phyloP scores from a whole-genome alignment of 768 basidiomycete species.

The Auriculariales sp. region DNA sequence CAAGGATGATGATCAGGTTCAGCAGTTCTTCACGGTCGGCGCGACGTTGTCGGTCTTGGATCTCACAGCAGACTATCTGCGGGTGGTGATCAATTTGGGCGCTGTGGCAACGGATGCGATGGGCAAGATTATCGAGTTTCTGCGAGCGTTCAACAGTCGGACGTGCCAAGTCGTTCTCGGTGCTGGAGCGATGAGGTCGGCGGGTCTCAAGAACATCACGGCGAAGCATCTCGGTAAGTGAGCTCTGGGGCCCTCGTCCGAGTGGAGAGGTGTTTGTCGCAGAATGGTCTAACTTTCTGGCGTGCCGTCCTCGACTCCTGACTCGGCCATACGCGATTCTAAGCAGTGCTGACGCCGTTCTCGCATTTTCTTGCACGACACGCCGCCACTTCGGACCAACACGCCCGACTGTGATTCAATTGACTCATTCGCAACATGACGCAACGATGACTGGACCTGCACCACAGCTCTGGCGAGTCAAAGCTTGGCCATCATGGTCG shows the following conservation, averaged over 20 bases:
- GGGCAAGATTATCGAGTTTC: slow-evolving; percentile 83
- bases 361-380: slow-evolving; percentile 4
- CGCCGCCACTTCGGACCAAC: slow-evolving; percentile 8
- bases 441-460: neutral
- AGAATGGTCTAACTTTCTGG: too few relatives aligned
- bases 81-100: slow-evolving; percentile 74
- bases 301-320: too few relatives aligned
- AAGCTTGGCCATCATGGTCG: slow-evolving; percentile 84
- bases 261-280: too few relatives aligned
- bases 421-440: neutral
- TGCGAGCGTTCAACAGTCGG: slow-evolving; percentile 95
- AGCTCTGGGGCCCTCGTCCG: neutral
- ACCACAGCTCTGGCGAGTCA: slow-evolving; percentile 81
- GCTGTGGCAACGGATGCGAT: slow-evolving; percentile 91
- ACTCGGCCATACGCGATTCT: too few relatives aligned
- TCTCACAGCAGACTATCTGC: slow-evolving; percentile 73
- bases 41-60: slow-evolving; percentile 66
- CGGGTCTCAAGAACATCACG: slow-evolving; percentile 94
- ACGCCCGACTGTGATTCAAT: neutral
- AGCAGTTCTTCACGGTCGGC: slow-evolving; percentile 74
- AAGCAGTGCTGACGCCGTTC: slow-evolving; percentile 1
- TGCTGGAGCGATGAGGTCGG: slow-evolving; percentile 97
- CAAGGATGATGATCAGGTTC: slow-evolving; percentile 71
- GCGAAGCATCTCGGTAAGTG: slow-evolving; percentile 84
- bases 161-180: slow-evolving; percentile 97